A percentile compares a stretch with the other conserved stretches of the same genome.
Conservation (phyloP, 768 basidiomycete genomes). For the Tylopilus sp. region DNA sequence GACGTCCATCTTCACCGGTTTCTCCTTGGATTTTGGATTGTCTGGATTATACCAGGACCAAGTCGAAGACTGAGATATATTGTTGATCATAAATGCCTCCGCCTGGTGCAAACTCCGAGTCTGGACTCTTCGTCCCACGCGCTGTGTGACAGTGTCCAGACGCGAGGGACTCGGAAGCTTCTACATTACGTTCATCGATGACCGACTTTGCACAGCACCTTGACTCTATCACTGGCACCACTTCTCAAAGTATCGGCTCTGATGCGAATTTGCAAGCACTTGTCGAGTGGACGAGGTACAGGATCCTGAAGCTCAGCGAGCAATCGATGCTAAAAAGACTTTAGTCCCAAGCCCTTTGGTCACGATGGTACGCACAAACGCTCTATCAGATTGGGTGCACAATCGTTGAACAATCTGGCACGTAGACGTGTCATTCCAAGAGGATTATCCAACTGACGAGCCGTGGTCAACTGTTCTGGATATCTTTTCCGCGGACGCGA, state of each 20-base stretch:
- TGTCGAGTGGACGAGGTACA: conserved; percentile 26
- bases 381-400: neutral
- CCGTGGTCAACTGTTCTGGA: conserved; percentile 34
- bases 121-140: conserved; percentile 7
- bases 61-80: no score
- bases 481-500: conserved; percentile 18
- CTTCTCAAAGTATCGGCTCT: conserved; percentile 7
- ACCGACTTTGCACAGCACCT: conserved; percentile 22
- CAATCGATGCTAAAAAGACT: conserved; percentile 14
- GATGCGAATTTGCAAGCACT: conserved; percentile 16
- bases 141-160: no score
- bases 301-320: neutral
- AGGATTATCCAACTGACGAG: conserved; percentile 15
- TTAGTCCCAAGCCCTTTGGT: conserved; percentile 14
- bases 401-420: conserved; percentile 3
- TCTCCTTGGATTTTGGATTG: neutral
- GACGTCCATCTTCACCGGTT: neutral
- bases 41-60: neutral
- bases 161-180: neutral
- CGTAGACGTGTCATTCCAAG: conserved; percentile 17
- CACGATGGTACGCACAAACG: conserved; percentile 15
- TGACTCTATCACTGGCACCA: conserved; percentile 17
- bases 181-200: conserved; percentile 10
- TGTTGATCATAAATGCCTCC: no score
- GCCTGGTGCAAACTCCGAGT: no score